phyloP scores from a whole-genome alignment of 106 monocot genomes.

The Dioscorea zingiberensis region DNA sequence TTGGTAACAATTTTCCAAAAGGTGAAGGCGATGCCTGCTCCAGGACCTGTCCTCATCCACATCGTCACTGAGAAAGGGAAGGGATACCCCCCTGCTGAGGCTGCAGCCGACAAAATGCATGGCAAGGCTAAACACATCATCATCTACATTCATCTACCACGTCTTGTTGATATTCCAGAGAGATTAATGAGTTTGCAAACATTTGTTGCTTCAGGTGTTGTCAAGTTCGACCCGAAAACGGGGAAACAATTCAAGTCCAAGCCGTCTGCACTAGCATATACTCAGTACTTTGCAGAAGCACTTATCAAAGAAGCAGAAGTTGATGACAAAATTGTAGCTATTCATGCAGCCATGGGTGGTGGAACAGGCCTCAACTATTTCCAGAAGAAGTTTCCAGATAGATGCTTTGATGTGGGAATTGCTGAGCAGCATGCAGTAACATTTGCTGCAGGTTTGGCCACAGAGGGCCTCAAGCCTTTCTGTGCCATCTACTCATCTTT shows the following conservation, averaged over 20 bases:
- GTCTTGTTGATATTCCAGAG: too few species aligned
- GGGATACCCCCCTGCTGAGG: conserved; percentile 81
- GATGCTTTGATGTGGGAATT: conserved; percentile 93
- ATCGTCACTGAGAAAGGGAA: conserved; percentile 86
- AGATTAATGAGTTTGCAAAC: too few species aligned
- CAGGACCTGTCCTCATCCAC: conserved; percentile 86
- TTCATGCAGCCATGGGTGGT: conserved; percentile 95
- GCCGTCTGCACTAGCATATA: conserved; percentile 56
- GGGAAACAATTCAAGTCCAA: conserved; percentile 76
- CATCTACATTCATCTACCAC: too few species aligned
- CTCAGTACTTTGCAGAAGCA: conserved; percentile 74
- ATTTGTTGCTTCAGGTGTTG: conserved; percentile 37
- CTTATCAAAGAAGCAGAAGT: conserved; percentile 70
- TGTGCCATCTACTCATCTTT: conserved; percentile 95
- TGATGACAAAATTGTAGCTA: conserved; percentile 66
- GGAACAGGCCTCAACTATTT: conserved; percentile 89
- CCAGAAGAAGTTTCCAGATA: conserved; percentile 59
- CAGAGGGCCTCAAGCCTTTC: conserved; percentile 92
- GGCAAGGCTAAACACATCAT: conserved; percentile 19
- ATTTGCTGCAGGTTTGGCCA: conserved; percentile 82
- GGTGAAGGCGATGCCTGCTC: conserved; percentile 63
- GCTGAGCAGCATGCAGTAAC: conserved; percentile 96
- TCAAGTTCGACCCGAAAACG: conserved; percentile 59
- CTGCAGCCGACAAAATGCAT: conserved; percentile 73
- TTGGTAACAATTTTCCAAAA: conserved; percentile 64